A percentile compares a stretch with the other conserved stretches of the same genome.
phyloP scores from a whole-genome alignment of 2,329 filamentous ascomycete species.

The Microcyclospora pomicola region DNA sequence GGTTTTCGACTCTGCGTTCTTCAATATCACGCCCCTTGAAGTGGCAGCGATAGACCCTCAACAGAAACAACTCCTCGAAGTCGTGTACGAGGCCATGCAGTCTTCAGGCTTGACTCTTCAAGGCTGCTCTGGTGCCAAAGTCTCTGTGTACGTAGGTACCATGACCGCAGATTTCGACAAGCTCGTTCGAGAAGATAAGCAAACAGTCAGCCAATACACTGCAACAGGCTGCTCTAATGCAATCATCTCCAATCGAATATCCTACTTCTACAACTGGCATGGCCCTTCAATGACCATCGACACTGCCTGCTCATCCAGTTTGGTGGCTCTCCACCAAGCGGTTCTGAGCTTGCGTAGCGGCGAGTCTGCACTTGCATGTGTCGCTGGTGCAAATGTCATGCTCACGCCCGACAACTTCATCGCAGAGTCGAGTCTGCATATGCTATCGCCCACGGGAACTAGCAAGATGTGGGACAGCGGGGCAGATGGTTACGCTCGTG shows the following conservation, averaged over 20 bases:
- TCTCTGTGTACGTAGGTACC: neutral
- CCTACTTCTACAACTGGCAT: neutral
- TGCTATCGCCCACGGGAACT: no score
- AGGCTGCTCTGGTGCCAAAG: neutral
- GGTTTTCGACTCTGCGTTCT: neutral
- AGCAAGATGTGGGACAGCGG: neutral
- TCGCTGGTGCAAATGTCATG: neutral
- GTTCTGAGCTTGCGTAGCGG: conserved; percentile 3
- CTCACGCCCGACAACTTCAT: neutral
- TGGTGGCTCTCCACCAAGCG: neutral
- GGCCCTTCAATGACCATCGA: neutral
- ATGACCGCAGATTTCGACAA: neutral
- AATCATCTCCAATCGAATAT: neutral
- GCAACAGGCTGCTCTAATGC: neutral
- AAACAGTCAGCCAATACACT: neutral
- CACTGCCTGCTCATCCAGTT: neutral
- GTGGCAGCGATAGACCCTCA: conserved; percentile 5
- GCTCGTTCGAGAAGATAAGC: neutral
- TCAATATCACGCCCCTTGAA: neutral
- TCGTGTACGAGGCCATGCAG: conserved; percentile 15
- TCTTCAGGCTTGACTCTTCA: conserved; percentile 15
- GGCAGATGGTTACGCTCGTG: neutral
- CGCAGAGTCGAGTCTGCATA: no score
- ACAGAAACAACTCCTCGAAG: conserved; percentile 5
- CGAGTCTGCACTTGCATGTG: neutral